phyloP scores from a whole-genome alignment of 2,329 filamentous ascomycete species.

The Aspergillus novofumigatus region DNA sequence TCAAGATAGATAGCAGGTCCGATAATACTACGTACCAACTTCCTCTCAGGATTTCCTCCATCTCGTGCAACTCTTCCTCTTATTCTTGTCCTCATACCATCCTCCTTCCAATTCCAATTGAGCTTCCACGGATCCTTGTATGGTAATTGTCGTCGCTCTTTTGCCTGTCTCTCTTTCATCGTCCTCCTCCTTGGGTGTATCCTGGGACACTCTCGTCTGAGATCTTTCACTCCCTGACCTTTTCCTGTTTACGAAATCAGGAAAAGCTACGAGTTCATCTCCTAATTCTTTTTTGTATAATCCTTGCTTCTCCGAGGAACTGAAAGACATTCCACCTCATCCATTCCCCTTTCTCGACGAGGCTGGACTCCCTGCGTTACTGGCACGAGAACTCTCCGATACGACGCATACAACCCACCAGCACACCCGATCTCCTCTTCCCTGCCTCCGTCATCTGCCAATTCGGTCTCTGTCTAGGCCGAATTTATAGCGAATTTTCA shows the following conservation, averaged over 20 bases:
- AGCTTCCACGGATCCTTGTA: neutral
- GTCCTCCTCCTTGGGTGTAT: neutral
- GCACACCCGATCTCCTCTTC: neutral
- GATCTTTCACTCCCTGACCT: neutral
- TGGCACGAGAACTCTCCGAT: conserved; percentile 5
- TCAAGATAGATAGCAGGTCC: conserved; percentile 8
- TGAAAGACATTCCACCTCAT: conserved; percentile 14
- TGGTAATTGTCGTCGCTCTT: neutral
- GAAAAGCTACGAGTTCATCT: neutral
- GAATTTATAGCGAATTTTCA: conserved; percentile 33
- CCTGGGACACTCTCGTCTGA: neutral
- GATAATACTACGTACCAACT: conserved; percentile 11
- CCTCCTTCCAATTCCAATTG: neutral
- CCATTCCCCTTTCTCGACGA: conserved; percentile 18
- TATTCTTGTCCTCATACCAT: neutral
- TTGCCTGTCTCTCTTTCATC: neutral
- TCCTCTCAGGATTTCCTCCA: neutral
- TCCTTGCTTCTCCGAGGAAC: conserved; percentile 6
- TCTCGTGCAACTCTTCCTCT: conserved; percentile 3
- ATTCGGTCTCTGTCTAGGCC: conserved; percentile 35
- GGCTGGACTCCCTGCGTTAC: conserved; percentile 17
- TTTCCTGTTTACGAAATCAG: neutral
- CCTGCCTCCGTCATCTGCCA: conserved; percentile 6
- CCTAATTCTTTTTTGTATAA: neutral
- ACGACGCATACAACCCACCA: conserved; percentile 2